Conservation (phyloP, 106 monocot species). For the Dactylorhiza incarnata region DNA sequence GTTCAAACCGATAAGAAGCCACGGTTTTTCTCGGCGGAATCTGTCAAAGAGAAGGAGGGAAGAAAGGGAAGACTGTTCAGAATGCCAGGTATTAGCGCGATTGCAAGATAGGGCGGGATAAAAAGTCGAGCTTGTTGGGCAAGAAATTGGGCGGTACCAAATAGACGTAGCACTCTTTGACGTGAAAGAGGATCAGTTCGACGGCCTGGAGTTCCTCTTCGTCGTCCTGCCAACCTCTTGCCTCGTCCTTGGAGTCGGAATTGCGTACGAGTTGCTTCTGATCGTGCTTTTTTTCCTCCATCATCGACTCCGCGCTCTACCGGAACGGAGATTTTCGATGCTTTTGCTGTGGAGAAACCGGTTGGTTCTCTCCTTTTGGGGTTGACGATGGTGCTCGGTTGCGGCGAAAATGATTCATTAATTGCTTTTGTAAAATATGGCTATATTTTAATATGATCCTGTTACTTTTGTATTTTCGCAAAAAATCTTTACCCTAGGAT, state of each 20-base stretch:
- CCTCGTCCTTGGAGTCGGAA: not conserved
- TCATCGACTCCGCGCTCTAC: not conserved
- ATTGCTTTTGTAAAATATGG: too few relatives aligned
- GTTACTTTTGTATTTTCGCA: too few relatives aligned
- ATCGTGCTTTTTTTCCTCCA: slow-evolving; percentile 7
- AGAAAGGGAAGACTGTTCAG: not conserved
- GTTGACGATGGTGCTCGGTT: not conserved
- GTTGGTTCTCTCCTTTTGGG: not conserved
- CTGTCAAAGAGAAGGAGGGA: slow-evolving; percentile 15
- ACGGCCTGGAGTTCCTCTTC: slow-evolving; percentile 31
- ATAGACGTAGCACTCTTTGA: slow-evolving; percentile 93
- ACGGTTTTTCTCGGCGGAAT: slow-evolving; percentile 90
- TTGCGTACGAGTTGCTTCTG: not conserved
- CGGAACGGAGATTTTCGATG: not conserved
- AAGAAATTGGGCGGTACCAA: slow-evolving; percentile 34
- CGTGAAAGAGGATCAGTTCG: slow-evolving; percentile 81
- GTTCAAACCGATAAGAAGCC: slow-evolving; percentile 75
- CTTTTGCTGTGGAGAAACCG: not conserved
- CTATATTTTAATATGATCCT: too few relatives aligned
- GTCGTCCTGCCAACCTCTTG: slow-evolving; percentile 5
- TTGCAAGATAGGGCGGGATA: not conserved
- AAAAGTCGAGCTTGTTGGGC: not conserved
- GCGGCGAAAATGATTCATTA: too few relatives aligned
- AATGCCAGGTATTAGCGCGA: not conserved
- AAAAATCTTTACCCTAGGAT: too few relatives aligned